Evolutionary conservation across 2,329 filamentous ascomycete genomes (phyloP), one percentile per base, ranked within the genome.

Genomic region (Microascus cirrosus): DNA sequence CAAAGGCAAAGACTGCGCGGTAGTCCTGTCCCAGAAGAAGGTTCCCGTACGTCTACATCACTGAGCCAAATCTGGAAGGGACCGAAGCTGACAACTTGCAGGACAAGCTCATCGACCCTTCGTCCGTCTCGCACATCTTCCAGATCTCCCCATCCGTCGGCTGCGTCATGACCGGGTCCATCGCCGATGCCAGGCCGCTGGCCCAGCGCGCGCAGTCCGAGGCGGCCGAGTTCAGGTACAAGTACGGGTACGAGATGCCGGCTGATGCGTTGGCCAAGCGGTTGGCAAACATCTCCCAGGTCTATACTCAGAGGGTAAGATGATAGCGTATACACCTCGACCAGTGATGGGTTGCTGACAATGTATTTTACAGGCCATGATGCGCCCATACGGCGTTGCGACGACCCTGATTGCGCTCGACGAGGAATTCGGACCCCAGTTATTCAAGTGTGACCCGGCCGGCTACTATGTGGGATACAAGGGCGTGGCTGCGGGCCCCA

Each of bases 381-480:
- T 99, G 94, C 87, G 94, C 66, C 94, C 94, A 39, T 87, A 97
- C 67, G 94, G 94, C 66, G 91, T 99, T 63, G 93, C 94, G 63
- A 95, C 89, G 62, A 99, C 94, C 50, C 79, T 99, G 72, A 92
- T 97, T 74, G 93, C 94, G 51, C 81, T 97, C 67, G 94, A 99
- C 72, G 86, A 87, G 45, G 94, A 99, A 74, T 85, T 85, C 63
- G 94, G 94, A 35, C 92, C 94, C 57, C 92, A 96, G 74, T 83
- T 99, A 63, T 97, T 90, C 87, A 99, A 97, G 79, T 96, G 92
- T 71, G 94, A 99, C 70, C 94, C 94, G 54, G 94, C 94, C 59
- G 94, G 94, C 60, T 99, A 99, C 80, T 97, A 94, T 71, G 91
- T 93, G 59, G 94, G 94, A 64, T 99, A 97, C 85, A 97, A 97